Conservation (phyloP, 306 rosid genomes). For the Cucurbita maxima region DNA sequence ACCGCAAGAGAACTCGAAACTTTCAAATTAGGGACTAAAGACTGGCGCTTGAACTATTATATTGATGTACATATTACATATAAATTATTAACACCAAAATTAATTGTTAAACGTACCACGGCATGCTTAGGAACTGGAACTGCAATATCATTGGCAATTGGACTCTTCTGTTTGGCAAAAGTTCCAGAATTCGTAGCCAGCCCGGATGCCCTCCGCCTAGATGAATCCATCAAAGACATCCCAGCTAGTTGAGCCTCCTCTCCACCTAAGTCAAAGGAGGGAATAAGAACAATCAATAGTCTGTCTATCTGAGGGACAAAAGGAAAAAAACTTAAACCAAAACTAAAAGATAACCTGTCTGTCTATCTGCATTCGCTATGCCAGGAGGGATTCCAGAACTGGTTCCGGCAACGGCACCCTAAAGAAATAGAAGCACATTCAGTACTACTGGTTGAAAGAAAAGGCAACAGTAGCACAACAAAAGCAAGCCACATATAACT, state of each 20-base stretch:
- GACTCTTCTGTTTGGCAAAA: constrained; percentile 29
- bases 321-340: not conserved
- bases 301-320: not conserved
- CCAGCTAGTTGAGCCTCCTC: constrained; percentile 68
- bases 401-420: constrained; percentile 72
- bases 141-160: constrained; percentile 20
- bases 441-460: not conserved
- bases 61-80: too few species aligned
- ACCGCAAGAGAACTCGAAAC: not conserved
- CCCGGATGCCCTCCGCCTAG: constrained; percentile 57
- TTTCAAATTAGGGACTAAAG: too few species aligned
- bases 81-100: not conserved
- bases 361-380: constrained; percentile 46
- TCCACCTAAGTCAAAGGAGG: constrained; percentile 23
- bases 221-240: constrained; percentile 52
- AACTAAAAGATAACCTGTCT: constrained; percentile 32
- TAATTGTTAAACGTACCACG: constrained; percentile 16
- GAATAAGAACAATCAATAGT: too few species aligned
- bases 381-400: constrained; percentile 74
- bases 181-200: constrained; percentile 44
- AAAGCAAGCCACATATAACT: not conserved
- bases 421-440: constrained; percentile 7
- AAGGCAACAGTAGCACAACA: constrained; percentile 2
- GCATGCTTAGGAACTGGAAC: constrained; percentile 18
- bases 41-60: too few species aligned